phyloP scores from a whole-genome alignment of 345 rosid species.

The Melaleuca alternifolia region DNA sequence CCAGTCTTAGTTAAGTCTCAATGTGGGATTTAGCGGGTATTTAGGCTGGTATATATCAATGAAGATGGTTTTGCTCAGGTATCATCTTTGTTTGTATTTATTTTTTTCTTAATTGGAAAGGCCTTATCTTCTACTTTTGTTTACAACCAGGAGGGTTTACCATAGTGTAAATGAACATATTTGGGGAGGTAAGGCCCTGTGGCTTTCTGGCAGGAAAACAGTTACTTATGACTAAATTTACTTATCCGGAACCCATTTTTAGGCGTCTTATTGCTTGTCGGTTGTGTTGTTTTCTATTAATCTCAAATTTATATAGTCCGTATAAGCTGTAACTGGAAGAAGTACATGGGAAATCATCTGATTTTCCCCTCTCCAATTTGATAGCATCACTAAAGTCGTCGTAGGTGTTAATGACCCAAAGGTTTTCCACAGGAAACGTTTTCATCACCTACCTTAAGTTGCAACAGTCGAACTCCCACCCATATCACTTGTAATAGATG shows the following conservation, averaged over 20 bases:
- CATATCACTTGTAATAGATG: neutral
- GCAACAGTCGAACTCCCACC: neutral
- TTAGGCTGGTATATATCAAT: too few relatives aligned
- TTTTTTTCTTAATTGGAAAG: too few relatives aligned
- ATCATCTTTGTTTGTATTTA: too few relatives aligned
- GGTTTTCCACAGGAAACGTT: neutral
- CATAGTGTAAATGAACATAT: neutral
- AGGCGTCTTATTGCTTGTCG: neutral
- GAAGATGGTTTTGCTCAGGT: too few relatives aligned
- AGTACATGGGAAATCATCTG: neutral
- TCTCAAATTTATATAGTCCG: neutral
- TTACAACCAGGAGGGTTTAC: neutral
- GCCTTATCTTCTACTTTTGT: neutral
- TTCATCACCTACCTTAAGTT: neutral
- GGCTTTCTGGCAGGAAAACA: neutral
- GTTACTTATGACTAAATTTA: neutral
- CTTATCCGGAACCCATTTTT: neutral
- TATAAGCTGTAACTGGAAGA: neutral
- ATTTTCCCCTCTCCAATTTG: neutral
- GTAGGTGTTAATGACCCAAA: neutral
- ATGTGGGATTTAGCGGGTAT: too few relatives aligned
- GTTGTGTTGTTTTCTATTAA: neutral
- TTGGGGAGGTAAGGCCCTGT: neutral
- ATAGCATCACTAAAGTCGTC: fast-evolving
- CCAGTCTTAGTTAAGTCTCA: too few relatives aligned